Evolutionary conservation across 2,329 filamentous ascomycete species (phyloP), one percentile per base, ranked within the genome.

Genomic region (Colletotrichum eleusines): DNA sequence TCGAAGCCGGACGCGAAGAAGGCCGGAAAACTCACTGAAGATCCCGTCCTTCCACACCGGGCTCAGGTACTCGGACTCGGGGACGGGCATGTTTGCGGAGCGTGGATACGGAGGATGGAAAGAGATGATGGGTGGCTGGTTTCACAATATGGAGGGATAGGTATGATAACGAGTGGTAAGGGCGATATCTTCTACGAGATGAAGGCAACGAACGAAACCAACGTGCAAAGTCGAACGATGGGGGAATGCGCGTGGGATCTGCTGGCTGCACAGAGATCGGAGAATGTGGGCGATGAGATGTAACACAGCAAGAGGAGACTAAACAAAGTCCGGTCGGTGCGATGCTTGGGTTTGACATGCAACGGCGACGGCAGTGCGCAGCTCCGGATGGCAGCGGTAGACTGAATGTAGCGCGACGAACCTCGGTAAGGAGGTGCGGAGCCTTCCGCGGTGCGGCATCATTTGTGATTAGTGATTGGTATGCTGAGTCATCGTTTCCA

Each of bases 11-110:
- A 38, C 7, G 18, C 31, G 26, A 38, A 33, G 16, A n/a, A 23
- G 7, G 23, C 48, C 7, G 53, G 33, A 48, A 33, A 62, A 54
- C 86, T 74, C 81, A 96, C 94, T 88, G 79, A 98, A 97, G 73
- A 98, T 91, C 74, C 91, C 93, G 81, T 97, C 92, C 75, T 87
- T 91, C 94, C 95, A 98, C 76, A 94, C 89, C 70, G 90, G 87
- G 81, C 93, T 97, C 74, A 98, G 80, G 77, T 94, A 97, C 72
- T 93, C 87, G 63, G 90, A 91, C 75, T 90, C 90, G 9, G 91
- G 87, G 61, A 94, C 80, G 40, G 91, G 82, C 92, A 94, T 95
- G 23, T 46, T 54, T 28, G 28, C 46, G 26, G 26, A 23, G 5
- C 23, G 46, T 59, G 20, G 26, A 38, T 50, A 16, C 46, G 46